phyloP scores from a whole-genome alignment of 257 asterid genomes.

The Gentiana macrophylla region DNA sequence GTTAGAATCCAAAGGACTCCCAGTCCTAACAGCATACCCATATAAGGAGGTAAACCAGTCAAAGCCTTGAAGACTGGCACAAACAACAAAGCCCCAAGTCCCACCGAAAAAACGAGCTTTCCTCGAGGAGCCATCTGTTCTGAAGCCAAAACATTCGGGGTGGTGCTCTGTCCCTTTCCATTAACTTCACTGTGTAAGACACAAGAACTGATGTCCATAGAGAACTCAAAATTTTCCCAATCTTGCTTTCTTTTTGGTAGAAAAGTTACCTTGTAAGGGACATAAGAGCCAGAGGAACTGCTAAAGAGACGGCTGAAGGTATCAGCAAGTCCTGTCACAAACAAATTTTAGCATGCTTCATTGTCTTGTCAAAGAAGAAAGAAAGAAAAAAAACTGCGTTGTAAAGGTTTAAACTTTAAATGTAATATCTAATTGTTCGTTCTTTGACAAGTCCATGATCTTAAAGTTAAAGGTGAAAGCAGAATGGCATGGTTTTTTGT shows the following conservation, averaged over 20 bases:
- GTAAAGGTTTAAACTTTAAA: too few species aligned
- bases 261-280: constrained; percentile 76
- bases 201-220: constrained; percentile 3
- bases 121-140: constrained; percentile 98
- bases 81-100: constrained; percentile 76
- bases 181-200: constrained; percentile 60
- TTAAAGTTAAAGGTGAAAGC: too few species aligned
- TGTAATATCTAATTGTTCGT: too few species aligned
- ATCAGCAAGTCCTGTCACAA: constrained; percentile 51
- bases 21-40: constrained; percentile 91
- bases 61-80: constrained; percentile 86
- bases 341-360: too few species aligned
- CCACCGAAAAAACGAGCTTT: constrained; percentile 78
- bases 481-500: too few species aligned
- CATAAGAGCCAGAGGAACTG: constrained; percentile 91
- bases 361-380: too few species aligned
- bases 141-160: constrained; percentile 61
- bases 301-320: constrained; percentile 71
- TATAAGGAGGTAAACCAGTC: constrained; percentile 92
- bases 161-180: constrained; percentile 39
- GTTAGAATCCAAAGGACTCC: constrained; percentile 96
- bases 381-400: too few species aligned
- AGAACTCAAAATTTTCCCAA: constrained; percentile 4
- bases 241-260: constrained; percentile 12
- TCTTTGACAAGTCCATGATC: too few species aligned